A percentile compares a stretch with the other conserved stretches of the same genome.
Evolutionary conservation across 768 basidiomycete genomes (phyloP).

Genomic region (Lactifluus rugatus): DNA sequence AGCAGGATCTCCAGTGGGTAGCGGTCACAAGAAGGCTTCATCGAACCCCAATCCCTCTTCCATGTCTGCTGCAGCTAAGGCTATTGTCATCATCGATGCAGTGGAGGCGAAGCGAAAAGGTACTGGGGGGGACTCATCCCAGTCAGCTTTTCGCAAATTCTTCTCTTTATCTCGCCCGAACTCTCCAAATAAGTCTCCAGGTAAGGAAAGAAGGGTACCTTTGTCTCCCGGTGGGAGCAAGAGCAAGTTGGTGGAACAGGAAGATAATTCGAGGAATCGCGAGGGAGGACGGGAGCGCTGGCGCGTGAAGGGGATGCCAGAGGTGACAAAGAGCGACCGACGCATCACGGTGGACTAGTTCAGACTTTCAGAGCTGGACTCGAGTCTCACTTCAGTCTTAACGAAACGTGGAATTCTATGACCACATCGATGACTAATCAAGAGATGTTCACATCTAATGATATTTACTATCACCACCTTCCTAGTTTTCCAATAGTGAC

Average conservation of each 20-base stretch:
- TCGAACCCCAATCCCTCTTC: constrained; percentile 39
- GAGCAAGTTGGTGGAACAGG: constrained; percentile 10
- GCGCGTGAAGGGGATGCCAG: constrained; percentile 7
- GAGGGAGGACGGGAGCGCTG: constrained; percentile 13
- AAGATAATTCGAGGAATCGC: constrained; percentile 3
- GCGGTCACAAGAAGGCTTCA: constrained; percentile 19
- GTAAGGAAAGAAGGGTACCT: not conserved
- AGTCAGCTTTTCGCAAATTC: constrained; percentile 22
- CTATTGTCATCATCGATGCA: constrained; percentile 52
- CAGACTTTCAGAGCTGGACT: not conserved
- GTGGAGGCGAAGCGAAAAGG: constrained; percentile 38
- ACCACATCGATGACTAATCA: not conserved
- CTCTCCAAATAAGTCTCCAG: constrained; percentile 9
- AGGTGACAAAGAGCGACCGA: constrained; percentile 12
- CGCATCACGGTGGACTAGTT: constrained; percentile 17
- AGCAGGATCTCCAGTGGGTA: constrained; percentile 9
- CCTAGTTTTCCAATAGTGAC: not conserved
- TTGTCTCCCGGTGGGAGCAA: constrained; percentile 1
- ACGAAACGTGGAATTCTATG: not conserved
- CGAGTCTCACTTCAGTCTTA: not conserved
- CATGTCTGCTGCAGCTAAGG: constrained; percentile 46
- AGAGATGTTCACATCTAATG: not conserved
- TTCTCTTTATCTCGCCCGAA: constrained; percentile 19
- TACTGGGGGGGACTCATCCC: constrained; percentile 21
- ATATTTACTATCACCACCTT: not conserved